phyloP scores from a whole-genome alignment of 257 asterid species.

The Agastache rugosa region DNA sequence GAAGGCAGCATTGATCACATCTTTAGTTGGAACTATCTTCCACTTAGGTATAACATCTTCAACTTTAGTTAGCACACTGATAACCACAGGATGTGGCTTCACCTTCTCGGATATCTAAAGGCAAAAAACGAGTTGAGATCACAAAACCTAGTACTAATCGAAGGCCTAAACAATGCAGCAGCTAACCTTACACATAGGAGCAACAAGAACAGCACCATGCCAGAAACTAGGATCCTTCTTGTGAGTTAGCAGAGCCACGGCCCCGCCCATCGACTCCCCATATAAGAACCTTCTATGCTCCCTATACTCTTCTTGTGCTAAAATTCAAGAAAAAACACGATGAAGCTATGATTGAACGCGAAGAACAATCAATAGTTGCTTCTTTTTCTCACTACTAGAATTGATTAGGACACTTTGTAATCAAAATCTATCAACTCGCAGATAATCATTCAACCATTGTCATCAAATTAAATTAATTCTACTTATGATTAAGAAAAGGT shows the following conservation, averaged over 20 bases:
- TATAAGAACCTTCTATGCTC: conserved; percentile 71
- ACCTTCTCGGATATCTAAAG: conserved; percentile 80
- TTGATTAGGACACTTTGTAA: not conserved
- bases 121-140: not conserved
- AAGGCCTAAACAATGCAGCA: not conserved
- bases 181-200: conserved; percentile 95
- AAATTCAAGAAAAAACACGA: conserved; percentile 35
- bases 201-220: conserved; percentile 91
- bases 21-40: conserved; percentile 92
- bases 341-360: no score
- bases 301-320: conserved; percentile 70
- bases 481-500: not conserved
- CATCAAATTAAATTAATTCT: not conserved
- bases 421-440: no score
- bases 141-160: not conserved
- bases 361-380: no score
- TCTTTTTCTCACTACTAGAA: not conserved
- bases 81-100: conserved; percentile 86
- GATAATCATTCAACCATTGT: not conserved
- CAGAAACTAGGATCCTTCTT: conserved; percentile 79
- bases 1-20: conserved; percentile 86
- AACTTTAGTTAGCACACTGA: conserved; percentile 69
- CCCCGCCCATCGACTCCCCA: conserved; percentile 99
- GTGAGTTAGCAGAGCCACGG: conserved; percentile 77
- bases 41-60: conserved; percentile 88